Evolutionary conservation across 768 basidiomycete genomes (phyloP), one percentile per base, ranked within the genome.

Genomic region (Nidularia pulvinata): DNA sequence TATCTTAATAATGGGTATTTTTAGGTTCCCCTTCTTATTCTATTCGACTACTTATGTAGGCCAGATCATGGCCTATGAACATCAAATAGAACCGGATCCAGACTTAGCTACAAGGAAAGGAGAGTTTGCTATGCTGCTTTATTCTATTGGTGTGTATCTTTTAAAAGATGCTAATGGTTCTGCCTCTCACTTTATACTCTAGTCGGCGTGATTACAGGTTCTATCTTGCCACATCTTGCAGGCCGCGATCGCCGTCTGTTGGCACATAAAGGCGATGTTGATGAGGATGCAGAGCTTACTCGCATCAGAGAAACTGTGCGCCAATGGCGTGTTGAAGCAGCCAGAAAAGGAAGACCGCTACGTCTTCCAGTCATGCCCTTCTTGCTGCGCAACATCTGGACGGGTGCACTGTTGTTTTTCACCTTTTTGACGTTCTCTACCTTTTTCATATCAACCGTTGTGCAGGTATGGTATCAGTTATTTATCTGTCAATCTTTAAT

Each of bases 11-110:
- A 33, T 47, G 6, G 30, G 35, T 22, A 14, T 5, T 32, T n/a
- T 19, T 6, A 89, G 90, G 93, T 98, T 98, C 64, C 95, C 95
- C 1, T 98, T 95, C 76, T 76, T 97, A 39, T 97, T 98, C 70
- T 95, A 93, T 61, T 83, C 91, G 89, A 98, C 95, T 7, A 95
- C 95, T 1, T 98, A 95, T 65, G 81, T 98, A 51, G 93, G 93
- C 4, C 94, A 97, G 71, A 77, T 97, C 16, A 95, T 98, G 93
- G 93, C 93, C 6, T 78, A 85, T 51, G 87, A 96, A 67, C 64
- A 81, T 2, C 80, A 79, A 11, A 61, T 71, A 51, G 92, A 94
- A 57, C 95, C 95, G 7, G 84, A 94, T 62, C 74, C 80, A 25
- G 95, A 96, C 35, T 55, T 81, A n/a, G 95, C 95, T 0, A 93